These are phyloP conservation scores for Batkoa obscura DNA, from an alignment of 371 early-diverging fungal species.

Conservation along the genomic window DNA sequence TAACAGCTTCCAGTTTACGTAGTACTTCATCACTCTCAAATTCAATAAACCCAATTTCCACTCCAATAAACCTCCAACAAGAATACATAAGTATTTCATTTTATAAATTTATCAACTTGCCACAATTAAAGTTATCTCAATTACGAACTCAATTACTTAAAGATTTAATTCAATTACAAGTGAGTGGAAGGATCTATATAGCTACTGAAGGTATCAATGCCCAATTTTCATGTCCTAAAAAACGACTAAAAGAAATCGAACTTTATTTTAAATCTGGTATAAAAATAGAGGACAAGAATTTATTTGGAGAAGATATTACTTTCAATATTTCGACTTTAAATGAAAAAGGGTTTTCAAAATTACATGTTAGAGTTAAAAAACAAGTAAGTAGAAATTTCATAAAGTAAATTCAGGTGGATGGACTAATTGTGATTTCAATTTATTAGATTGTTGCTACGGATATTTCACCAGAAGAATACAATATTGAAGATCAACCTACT, in stretches of 20 bases:
- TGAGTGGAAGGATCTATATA: conserved; percentile 50
- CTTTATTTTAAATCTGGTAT: conserved; percentile 14
- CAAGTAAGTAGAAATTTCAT: conserved; percentile 27
- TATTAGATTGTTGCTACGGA: no score
- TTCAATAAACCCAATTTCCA: no score
- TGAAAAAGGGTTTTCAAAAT: conserved; percentile 33
- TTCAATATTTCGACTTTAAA: conserved; percentile 41
- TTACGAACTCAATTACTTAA: conserved; percentile 26
- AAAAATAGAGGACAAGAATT: no score
- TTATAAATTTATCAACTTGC: no score
- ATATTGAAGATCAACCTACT: conserved; percentile 27
- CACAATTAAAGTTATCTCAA: conserved; percentile 14
- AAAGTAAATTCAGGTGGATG: no score
- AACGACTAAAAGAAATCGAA: conserved; percentile 21
- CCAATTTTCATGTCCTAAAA: conserved; percentile 41
- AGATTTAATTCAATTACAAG: conserved; percentile 23
- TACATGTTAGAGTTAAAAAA: conserved; percentile 36
- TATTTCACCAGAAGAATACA: conserved; percentile 21
- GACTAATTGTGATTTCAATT: no score
- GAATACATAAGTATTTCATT: no score
- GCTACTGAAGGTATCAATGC: conserved; percentile 53
- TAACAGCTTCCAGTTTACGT: no score
- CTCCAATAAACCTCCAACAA: no score
- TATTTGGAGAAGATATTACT: no score
- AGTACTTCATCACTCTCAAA: no score